Percentiles rank a stretch among this genome's conserved stretches.
phyloP scores from a whole-genome alignment of 108 stramenopile species.

The Nitzschia palea region DNA sequence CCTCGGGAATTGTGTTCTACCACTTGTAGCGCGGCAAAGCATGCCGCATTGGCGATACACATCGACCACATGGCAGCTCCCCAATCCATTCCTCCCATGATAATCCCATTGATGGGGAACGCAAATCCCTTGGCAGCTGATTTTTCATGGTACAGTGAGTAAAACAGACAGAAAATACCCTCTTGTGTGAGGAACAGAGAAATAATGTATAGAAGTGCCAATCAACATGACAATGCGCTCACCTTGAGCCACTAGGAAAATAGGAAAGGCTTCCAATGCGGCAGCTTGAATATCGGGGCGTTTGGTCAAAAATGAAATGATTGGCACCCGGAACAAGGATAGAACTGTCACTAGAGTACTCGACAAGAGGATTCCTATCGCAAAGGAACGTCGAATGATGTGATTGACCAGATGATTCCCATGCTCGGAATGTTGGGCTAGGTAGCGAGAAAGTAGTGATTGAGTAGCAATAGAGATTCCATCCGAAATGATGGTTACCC shows the following conservation, averaged over 20 bases:
- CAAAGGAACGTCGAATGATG: slow-evolving; percentile 2
- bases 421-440: not conserved
- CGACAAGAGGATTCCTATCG: not conserved
- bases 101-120: slow-evolving; percentile 44
- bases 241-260: slow-evolving; percentile 24
- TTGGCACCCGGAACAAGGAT: not conserved
- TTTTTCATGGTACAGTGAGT: no score
- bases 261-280: slow-evolving; percentile 1
- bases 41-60: slow-evolving; percentile 30
- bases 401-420: not conserved
- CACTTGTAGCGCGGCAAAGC: not conserved
- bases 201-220: no score
- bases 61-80: slow-evolving; percentile 31
- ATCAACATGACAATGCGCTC: not conserved
- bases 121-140: slow-evolving; percentile 46
- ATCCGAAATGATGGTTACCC: slow-evolving; percentile 43
- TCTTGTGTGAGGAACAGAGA: no score
- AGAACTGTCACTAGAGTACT: not conserved
- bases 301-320: slow-evolving; percentile 7
- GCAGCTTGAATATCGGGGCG: slow-evolving; percentile 8
- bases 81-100: slow-evolving; percentile 56
- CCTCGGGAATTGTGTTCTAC: not conserved
- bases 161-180: not conserved
- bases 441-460: slow-evolving; percentile 12
- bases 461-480: slow-evolving; percentile 41